Conservation (phyloP, 164 flowering plant species). For the Tetrastigma voinierianum region DNA sequence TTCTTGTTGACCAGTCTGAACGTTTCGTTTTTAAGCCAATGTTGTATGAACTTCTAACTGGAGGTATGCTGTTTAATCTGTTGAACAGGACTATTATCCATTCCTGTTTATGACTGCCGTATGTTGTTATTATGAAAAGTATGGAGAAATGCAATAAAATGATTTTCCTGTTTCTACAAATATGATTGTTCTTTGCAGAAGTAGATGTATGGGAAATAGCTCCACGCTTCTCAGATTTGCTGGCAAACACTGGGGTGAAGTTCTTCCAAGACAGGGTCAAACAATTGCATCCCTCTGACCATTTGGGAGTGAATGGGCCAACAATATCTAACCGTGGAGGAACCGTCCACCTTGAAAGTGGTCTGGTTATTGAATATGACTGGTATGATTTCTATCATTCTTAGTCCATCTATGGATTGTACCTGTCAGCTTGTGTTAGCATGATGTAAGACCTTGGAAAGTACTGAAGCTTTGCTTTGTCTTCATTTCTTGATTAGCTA, state of each 20-base stretch:
- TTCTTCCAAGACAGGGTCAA: constrained; percentile 82
- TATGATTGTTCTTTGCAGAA: constrained; percentile 50
- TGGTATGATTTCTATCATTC: constrained; percentile 52
- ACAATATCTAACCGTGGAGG: constrained; percentile 52
- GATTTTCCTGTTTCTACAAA: constrained; percentile 3
- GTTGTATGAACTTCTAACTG: constrained; percentile 93
- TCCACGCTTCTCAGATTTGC: constrained; percentile 86
- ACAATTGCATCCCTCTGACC: constrained; percentile 59
- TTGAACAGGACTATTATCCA: neutral
- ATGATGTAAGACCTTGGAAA: neutral
- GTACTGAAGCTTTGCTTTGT: neutral
- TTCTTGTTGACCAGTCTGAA: constrained; percentile 91
- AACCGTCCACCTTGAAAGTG: constrained; percentile 85
- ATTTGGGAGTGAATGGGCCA: constrained; percentile 40
- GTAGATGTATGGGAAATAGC: constrained; percentile 99
- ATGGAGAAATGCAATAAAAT: too few species aligned
- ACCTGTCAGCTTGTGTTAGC: neutral
- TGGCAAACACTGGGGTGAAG: constrained; percentile 66
- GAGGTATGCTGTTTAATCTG: constrained; percentile 55
- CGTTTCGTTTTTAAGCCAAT: constrained; percentile 95
- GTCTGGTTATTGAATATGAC: constrained; percentile 83
- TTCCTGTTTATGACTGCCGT: neutral
- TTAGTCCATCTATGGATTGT: neutral
- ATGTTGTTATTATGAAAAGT: too few species aligned
- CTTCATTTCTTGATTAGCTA: neutral